Evolutionary conservation across 2,329 filamentous ascomycete species (phyloP).

Genomic region (Kalmusia sp.): DNA sequence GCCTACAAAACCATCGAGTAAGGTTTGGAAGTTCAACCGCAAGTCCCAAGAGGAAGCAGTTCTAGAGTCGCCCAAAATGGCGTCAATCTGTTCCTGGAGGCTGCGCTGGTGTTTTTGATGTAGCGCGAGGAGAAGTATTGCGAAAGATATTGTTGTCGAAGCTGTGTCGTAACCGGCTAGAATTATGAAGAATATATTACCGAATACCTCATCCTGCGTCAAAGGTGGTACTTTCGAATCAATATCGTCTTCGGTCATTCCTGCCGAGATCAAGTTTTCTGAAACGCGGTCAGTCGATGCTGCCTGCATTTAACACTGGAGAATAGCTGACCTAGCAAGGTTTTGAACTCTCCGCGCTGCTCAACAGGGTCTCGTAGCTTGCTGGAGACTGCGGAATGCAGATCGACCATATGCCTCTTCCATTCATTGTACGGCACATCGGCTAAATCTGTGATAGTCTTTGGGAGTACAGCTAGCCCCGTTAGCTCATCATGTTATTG

Average conservation of each 20-base stretch:
- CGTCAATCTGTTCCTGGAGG: constrained; percentile 49
- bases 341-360: not conserved
- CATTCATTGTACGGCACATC: constrained; percentile 8
- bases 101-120: constrained; percentile 54
- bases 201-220: constrained; percentile 15
- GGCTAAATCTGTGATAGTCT: not conserved
- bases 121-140: constrained; percentile 53
- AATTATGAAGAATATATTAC: constrained; percentile 21
- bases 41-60: constrained; percentile 10
- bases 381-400: not conserved
- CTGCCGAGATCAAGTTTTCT: not conserved
- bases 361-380: not conserved
- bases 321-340: not conserved
- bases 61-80: not conserved
- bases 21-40: constrained; percentile 7
- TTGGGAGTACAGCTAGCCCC: not conserved
- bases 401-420: constrained; percentile 13
- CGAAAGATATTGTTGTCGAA: constrained; percentile 52
- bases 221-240: not conserved
- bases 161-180: constrained; percentile 36
- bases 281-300: not conserved
- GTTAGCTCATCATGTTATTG: not conserved
- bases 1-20: constrained; percentile 17
- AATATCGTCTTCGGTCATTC: not conserved
- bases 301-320: too few species aligned